Evolutionary conservation across 371 early-diverging fungal genomes (phyloP).

Genomic region (Mortierella sp.): DNA sequence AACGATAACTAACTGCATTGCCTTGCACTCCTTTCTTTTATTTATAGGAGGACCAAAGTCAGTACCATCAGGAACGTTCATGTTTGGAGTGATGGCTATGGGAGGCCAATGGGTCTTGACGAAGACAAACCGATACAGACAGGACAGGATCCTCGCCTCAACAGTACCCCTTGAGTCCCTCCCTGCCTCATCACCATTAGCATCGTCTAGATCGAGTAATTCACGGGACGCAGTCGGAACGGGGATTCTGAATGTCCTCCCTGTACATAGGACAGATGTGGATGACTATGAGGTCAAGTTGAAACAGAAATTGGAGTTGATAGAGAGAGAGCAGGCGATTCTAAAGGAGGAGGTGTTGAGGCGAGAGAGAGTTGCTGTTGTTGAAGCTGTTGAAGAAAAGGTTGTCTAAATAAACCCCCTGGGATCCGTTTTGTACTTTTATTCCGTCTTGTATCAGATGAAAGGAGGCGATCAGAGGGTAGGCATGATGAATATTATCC

Average conservation of each 20-base stretch:
- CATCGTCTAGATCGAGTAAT: not conserved
- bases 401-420: not conserved
- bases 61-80: constrained; percentile 64
- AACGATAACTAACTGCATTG: not conserved
- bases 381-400: constrained; percentile 5
- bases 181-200: not conserved
- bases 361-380: constrained; percentile 18
- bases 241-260: constrained; percentile 38
- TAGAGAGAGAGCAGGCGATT: constrained; percentile 39
- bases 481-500: no score
- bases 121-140: constrained; percentile 36
- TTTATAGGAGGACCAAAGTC: constrained; percentile 66
- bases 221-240: constrained; percentile 16
- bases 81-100: constrained; percentile 62
- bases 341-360: constrained; percentile 31
- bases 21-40: not conserved
- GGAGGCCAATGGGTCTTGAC: constrained; percentile 45
- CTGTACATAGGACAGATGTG: constrained; percentile 51
- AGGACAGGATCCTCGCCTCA: constrained; percentile 33
- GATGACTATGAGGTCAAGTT: constrained; percentile 49
- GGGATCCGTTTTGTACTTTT: no score
- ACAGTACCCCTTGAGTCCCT: not conserved
- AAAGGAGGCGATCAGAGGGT: no score
- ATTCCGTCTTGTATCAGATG: no score
- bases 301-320: constrained; percentile 23